Evolutionary conservation across 2,329 filamentous ascomycete genomes (phyloP).

Genomic region (Calonectria ilicicola): DNA sequence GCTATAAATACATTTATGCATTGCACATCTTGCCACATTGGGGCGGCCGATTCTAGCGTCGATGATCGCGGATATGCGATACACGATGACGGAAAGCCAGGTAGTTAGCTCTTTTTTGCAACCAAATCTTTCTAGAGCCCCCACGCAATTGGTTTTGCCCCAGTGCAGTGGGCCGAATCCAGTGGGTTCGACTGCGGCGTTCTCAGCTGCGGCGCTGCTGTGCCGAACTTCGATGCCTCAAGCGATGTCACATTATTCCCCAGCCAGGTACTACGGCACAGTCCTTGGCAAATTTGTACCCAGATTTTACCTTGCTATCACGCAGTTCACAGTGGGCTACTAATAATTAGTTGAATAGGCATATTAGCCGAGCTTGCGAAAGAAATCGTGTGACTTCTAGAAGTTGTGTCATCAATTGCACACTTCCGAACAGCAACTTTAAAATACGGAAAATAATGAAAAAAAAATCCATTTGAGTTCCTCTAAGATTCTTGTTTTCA

Average conservation of each 20-base stretch:
- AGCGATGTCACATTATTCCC: not conserved
- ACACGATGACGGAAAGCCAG: not conserved
- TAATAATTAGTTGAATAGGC: too few relatives aligned
- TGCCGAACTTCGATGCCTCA: not conserved
- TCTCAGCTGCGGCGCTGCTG: not conserved
- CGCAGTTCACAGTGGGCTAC: not conserved
- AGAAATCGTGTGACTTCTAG: too few relatives aligned
- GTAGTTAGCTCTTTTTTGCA: not conserved
- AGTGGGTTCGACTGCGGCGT: not conserved
- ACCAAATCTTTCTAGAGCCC: not conserved
- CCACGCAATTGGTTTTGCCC: not conserved
- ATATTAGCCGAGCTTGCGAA: too few relatives aligned
- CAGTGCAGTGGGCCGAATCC: not conserved
- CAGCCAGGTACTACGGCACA: not conserved
- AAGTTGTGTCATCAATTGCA: too few relatives aligned
- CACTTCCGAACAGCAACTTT: too few relatives aligned
- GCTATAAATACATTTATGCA: conserved; percentile 1
- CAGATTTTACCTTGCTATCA: too few relatives aligned
- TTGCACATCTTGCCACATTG: not conserved
- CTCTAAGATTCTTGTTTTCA: too few relatives aligned
- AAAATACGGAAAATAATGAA: too few relatives aligned
- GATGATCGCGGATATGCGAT: not conserved
- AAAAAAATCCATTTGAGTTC: too few relatives aligned
- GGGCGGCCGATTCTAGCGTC: not conserved
- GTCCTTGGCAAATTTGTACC: too few relatives aligned